phyloP scores from a whole-genome alignment of 176 grass and related monocot genomes.

The Puya raimondii region DNA sequence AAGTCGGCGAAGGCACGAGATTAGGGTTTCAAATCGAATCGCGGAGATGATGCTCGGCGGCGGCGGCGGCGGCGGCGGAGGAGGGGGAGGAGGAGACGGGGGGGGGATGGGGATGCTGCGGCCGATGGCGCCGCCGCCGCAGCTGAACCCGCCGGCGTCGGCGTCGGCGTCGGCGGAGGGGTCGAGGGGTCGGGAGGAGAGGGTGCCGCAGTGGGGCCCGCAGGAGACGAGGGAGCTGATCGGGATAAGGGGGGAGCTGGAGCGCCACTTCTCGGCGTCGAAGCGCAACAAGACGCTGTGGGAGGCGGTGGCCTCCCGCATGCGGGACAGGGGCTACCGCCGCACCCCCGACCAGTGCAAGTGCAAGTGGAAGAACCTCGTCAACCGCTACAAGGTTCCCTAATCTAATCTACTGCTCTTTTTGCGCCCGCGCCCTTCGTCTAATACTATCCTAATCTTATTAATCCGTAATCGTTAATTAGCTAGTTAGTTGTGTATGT shows the following conservation, averaged over 20 bases:
- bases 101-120: not conserved
- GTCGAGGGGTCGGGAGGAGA: conserved; percentile 35
- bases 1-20: too few species aligned
- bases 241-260: conserved; percentile 50
- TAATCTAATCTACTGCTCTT: not conserved
- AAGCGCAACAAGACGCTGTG: conserved; percentile 68
- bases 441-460: too few species aligned
- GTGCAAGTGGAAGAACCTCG: conserved; percentile 99
- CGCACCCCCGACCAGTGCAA: conserved; percentile 88
- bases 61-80: not conserved
- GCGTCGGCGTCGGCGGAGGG: conserved; percentile 1
- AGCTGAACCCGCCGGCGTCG: not conserved
- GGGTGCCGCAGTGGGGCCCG: conserved; percentile 59
- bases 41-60: too few species aligned
- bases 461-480: too few species aligned
- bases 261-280: conserved; percentile 35
- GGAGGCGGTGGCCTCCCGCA: conserved; percentile 50
- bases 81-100: not conserved
- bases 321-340: conserved; percentile 51
- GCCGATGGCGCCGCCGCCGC: not conserved
- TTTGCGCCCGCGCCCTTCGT: too few species aligned
- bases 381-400: conserved; percentile 76
- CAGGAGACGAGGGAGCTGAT: conserved; percentile 86
- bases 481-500: too few species aligned
- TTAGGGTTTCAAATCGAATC: too few species aligned